phyloP scores from a whole-genome alignment of 495 filamentous ascomycete species.

The Parathielavia appendiculata region DNA sequence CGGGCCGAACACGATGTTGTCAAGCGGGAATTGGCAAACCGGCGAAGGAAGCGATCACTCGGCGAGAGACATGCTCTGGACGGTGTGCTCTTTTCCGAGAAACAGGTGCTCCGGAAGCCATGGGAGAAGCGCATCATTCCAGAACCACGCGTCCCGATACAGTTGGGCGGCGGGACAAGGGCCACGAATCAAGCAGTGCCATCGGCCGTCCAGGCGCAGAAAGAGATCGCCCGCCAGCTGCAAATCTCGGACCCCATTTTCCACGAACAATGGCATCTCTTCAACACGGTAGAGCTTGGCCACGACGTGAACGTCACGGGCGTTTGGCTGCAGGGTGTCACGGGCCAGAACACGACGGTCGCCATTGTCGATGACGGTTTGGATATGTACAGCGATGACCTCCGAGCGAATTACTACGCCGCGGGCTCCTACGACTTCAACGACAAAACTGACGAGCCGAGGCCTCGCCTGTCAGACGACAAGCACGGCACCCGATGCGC shows the following conservation, averaged over 20 bases:
- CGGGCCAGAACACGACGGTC: constrained; percentile 80
- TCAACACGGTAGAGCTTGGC: constrained; percentile 72
- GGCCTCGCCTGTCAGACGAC: constrained; percentile 74
- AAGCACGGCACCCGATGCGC: constrained; percentile 89
- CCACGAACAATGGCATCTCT: constrained; percentile 89
- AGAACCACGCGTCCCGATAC: constrained; percentile 11
- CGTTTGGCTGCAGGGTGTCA: constrained; percentile 87
- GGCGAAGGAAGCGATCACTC: constrained; percentile 54
- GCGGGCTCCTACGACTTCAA: constrained; percentile 95
- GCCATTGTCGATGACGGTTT: constrained; percentile 95
- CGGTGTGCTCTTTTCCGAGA: constrained; percentile 72
- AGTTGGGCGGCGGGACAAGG: constrained; percentile 12
- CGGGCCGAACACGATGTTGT: constrained; percentile 61
- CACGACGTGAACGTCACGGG: constrained; percentile 94
- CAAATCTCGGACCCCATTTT: constrained; percentile 87
- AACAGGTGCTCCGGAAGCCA: constrained; percentile 64
- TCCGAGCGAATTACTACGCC: constrained; percentile 87
- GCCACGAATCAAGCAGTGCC: constrained; percentile 35
- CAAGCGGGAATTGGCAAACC: constrained; percentile 51
- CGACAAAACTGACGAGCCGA: constrained; percentile 70
- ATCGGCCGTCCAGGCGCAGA: constrained; percentile 51
- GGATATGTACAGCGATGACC: constrained; percentile 93
- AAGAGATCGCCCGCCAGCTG: constrained; percentile 57
- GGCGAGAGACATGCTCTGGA: constrained; percentile 58
- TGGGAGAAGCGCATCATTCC: constrained; percentile 72